Base-by-base conservation (phyloP, 2,329 filamentous ascomycete species). In the Chaetothyriales sp. region DNA sequence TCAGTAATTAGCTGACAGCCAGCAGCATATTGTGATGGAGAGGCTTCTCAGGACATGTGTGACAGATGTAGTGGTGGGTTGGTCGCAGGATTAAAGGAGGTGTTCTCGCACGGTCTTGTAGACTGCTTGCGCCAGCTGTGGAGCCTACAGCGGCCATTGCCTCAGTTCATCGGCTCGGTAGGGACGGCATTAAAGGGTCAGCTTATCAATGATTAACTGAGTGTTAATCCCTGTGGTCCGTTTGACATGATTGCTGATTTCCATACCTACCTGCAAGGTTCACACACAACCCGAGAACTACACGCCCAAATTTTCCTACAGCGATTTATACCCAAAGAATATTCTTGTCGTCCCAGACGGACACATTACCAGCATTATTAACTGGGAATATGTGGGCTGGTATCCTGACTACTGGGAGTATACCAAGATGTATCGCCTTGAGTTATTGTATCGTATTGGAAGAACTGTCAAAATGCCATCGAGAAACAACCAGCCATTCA, bases 391-490 rank as follows among this genome's bases (percentile, higher is more conserved):
- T 44, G 54, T 58, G 5, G 56, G 57, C 4, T 63, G 53, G 52
- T 63, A 60, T 51, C 61, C 60, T 0, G 56, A 62, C 44, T 61
- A 60, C 44, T 62, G 55, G 60, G 57, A 61, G 47, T 61, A 33
- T 18, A 50, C 62, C 45, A 67, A 66, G 47, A 22, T 54, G 52
- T 13, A 15, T 13, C 13, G 5, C 33, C 4, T 15, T 5, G 10
- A 40, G 33, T 5, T 40, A 15, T 15, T 5, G 33, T 15, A 13
- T 15, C 33, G 15, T 13, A 40, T 15, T 40, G 33, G 33, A 40
- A 40, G 33, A 40, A 40, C 13, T 40, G 15, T 15, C 15, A 40
- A 15, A 13, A 40, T 40, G 33, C 33, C 33, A 15, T 40, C 13
- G 33, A 40, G 13, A 10, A 40, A 13, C 33, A 40, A 40, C 8